Conservation (phyloP, 73 alveolate species). For the Halteria grandinella region DNA sequence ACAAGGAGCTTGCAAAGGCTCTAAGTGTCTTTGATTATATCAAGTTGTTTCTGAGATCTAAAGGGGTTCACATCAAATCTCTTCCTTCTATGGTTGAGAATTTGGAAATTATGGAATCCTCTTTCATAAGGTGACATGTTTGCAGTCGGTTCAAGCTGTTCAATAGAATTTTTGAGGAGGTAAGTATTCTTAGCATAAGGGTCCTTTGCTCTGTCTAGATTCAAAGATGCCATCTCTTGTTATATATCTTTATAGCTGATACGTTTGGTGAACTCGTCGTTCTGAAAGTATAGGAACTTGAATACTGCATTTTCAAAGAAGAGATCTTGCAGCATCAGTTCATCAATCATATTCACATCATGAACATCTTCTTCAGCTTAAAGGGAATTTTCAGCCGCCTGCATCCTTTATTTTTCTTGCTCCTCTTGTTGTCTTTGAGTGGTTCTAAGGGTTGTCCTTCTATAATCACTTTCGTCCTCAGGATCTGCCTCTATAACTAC, state of each 20-base stretch:
- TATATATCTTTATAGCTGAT: conserved; percentile 11
- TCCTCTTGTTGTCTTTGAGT: too few species aligned
- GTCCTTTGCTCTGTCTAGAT: conserved; percentile 39
- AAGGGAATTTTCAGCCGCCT: background rate
- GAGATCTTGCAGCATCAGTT: conserved; percentile 44
- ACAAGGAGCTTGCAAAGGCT: conserved; percentile 7
- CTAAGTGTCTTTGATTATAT: background rate
- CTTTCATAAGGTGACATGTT: background rate
- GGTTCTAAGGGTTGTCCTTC: conserved; percentile 5
- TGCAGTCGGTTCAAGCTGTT: background rate
- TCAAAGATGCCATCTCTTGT: conserved; percentile 8
- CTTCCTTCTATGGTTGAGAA: conserved; percentile 28
- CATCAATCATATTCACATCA: conserved; percentile 16
- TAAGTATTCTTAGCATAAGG: background rate
- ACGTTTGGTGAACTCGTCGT: conserved; percentile 29
- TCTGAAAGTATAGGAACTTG: conserved; percentile 28
- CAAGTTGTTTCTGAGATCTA: background rate
- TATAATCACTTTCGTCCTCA: conserved; percentile 41
- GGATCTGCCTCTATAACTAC: conserved; percentile 38
- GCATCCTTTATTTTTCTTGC: background rate
- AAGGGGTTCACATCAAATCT: conserved; percentile 31
- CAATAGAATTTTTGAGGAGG: conserved; percentile 23
- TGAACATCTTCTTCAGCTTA: conserved; percentile 10
- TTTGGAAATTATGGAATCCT: background rate
- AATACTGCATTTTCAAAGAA: conserved; percentile 48